These are phyloP conservation scores for Starmerella ratchasimensis DNA, from an alignment of 805 yeast species.

Conservation along the genomic window DNA sequence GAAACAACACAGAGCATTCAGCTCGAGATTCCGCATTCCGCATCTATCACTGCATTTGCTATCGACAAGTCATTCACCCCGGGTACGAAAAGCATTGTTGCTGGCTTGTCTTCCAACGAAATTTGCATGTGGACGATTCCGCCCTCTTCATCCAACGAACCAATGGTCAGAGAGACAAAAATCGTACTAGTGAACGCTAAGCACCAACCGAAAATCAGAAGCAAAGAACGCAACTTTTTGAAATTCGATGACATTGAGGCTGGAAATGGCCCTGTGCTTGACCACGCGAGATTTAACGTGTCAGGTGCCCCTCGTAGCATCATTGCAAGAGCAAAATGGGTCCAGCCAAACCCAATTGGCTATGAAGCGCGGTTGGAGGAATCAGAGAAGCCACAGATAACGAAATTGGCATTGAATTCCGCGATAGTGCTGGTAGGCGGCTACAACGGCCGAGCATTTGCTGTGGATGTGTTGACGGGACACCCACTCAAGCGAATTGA, in stretches of 20 bases:
- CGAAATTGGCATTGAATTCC: slow-evolving; percentile 23
- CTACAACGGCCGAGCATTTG: slow-evolving; percentile 21
- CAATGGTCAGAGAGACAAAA: neutral
- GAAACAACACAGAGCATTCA: neutral
- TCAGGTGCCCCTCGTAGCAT: slow-evolving; percentile 1
- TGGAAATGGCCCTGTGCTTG: neutral
- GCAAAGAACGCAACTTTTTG: neutral
- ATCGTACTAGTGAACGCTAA: neutral
- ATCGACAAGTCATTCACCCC: slow-evolving; percentile 10
- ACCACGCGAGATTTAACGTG: neutral
- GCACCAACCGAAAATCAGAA: neutral
- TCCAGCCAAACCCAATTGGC: slow-evolving; percentile 10
- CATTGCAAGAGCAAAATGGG: slow-evolving; percentile 7
- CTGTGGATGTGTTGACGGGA: slow-evolving; percentile 23
- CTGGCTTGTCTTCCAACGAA: slow-evolving; percentile 6
- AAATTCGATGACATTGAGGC: neutral
- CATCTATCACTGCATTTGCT: slow-evolving; percentile 9
- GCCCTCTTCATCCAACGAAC: neutral
- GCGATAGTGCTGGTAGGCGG: slow-evolving; percentile 23
- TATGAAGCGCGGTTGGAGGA: slow-evolving; percentile 7
- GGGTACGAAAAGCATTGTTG: slow-evolving; percentile 9
- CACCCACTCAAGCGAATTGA: slow-evolving; percentile 21
- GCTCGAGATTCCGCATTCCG: slow-evolving; percentile 4
- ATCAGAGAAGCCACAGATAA: slow-evolving; percentile 15
- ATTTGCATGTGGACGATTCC: slow-evolving; percentile 13